phyloP scores from a whole-genome alignment of 2,329 filamentous ascomycete genomes.

The Neonectria magnoliae region DNA sequence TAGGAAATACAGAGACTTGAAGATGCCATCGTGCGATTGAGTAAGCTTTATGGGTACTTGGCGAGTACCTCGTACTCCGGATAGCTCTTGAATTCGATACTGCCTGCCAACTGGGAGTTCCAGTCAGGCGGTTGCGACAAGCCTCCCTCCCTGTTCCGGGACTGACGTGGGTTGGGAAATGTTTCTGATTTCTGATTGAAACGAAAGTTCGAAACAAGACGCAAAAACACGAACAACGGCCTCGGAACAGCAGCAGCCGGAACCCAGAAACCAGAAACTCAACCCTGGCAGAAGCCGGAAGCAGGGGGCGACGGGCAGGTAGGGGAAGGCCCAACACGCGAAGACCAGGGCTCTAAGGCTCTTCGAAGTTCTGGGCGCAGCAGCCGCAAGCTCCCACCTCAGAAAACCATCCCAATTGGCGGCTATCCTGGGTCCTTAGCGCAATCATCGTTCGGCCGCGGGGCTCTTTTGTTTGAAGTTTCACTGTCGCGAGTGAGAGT shows the following conservation, averaged over 20 bases:
- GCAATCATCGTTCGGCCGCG: constrained; percentile 25
- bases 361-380: constrained; percentile 36
- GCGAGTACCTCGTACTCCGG: background rate
- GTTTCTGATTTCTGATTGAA: background rate
- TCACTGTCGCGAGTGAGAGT: background rate
- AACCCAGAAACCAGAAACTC: background rate
- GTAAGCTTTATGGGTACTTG: background rate
- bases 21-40: background rate
- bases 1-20: background rate
- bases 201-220: constrained; percentile 17
- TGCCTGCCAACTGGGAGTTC: background rate
- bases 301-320: background rate
- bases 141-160: background rate
- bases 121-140: background rate
- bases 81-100: background rate
- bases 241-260: background rate
- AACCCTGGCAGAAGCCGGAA: background rate
- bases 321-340: background rate
- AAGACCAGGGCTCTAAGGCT: constrained; percentile 18
- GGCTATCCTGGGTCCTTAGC: constrained; percentile 4
- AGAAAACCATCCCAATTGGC: constrained; percentile 31
- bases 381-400: constrained; percentile 23
- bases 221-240: background rate
- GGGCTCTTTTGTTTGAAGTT: constrained; percentile 24
- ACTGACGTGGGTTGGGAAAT: background rate